Evolutionary conservation across 75 land plant genomes (phyloP), one percentile per base, ranked within the genome.

Genomic region (Isoetes taiwanensis): DNA sequence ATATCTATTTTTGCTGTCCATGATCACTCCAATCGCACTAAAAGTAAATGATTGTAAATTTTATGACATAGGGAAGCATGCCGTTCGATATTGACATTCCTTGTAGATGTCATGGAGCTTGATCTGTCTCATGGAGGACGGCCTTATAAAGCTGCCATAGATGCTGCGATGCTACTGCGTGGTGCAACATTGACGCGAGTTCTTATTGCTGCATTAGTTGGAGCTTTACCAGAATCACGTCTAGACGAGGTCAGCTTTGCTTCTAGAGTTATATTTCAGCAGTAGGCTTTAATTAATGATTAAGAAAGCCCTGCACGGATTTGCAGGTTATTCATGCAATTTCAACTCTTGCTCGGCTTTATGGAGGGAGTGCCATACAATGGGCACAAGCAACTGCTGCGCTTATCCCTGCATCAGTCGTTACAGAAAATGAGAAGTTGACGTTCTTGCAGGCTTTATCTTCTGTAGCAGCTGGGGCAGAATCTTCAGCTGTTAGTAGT

Each of bases 51-150:
- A n/a, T n/a, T n/a, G n/a, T n/a, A n/a, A n/a, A n/a, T n/a, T n/a
- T n/a, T n/a, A n/a, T n/a, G n/a, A n/a, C n/a, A n/a, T 77, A 93
- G 98, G 66, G 98, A 93, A 59, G 98, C 98, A 28, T 93, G 96
- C 63, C 79, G 71, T 19, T 93, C 98, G 17, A 84, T 93, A 48
- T 77, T 91, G 68, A 73, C 80, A 17, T 91, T 91, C 75, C 61
- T 88, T 26, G 66, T 81, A 30, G 96, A 93, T 69, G 63, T 81
- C 11, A 71, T 87, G 59, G 84, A 87, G 58, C 59, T 91, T 37
- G 62, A 72, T 41, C 77, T 68, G 2, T 77, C 90, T 27, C 43
- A 54, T 30, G 57, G 63, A 27, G 83, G 96, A 34, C 67, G 74
- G 35, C 75, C 59, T 20, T 84, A 67, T 56, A 58, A 64, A 64